A percentile compares a stretch with the other conserved stretches of the same genome.
Conservation (phyloP, 2,329 filamentous ascomycete species). For the Neocatenulostroma microsporum region DNA sequence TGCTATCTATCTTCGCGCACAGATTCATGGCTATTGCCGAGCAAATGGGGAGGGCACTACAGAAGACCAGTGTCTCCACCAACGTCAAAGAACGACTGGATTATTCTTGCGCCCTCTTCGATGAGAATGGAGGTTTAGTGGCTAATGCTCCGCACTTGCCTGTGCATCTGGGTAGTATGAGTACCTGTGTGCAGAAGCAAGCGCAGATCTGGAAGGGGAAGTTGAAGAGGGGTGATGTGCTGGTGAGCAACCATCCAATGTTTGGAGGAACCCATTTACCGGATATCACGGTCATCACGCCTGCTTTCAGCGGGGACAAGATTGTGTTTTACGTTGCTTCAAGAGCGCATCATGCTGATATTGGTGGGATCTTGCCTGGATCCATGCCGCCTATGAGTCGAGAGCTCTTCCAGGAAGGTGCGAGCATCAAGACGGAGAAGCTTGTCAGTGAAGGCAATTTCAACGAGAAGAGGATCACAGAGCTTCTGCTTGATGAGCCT, state of each 20-base stretch:
- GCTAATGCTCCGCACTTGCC: slow-evolving; percentile 73
- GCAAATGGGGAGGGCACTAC: slow-evolving; percentile 71
- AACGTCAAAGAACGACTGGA: slow-evolving; percentile 78
- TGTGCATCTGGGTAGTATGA: slow-evolving; percentile 76
- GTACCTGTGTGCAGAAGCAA: slow-evolving; percentile 72
- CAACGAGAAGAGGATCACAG: slow-evolving; percentile 66
- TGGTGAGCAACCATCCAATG: slow-evolving; percentile 78
- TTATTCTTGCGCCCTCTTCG: slow-evolving; percentile 76
- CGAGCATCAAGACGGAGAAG: slow-evolving; percentile 52
- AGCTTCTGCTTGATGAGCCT: slow-evolving; percentile 62
- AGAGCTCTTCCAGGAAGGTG: slow-evolving; percentile 50
- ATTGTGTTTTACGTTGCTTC: slow-evolving; percentile 79
- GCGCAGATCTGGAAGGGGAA: slow-evolving; percentile 73
- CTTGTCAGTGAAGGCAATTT: slow-evolving; percentile 70
- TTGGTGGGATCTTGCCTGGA: slow-evolving; percentile 73
- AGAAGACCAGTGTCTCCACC: slow-evolving; percentile 72
- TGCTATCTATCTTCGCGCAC: slow-evolving; percentile 71
- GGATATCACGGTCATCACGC: slow-evolving; percentile 74
- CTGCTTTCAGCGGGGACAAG: slow-evolving; percentile 65
- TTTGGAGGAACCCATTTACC: slow-evolving; percentile 78
- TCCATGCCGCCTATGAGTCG: slow-evolving; percentile 73
- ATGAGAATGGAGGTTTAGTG: slow-evolving; percentile 65
- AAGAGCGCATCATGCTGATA: slow-evolving; percentile 74
- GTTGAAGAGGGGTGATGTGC: slow-evolving; percentile 68
- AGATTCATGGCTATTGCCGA: slow-evolving; percentile 81